Percentiles rank a stretch among this genome's conserved stretches.
Conservation (phyloP, 2,329 filamentous ascomycete genomes). For the Fusarium veterinarium region DNA sequence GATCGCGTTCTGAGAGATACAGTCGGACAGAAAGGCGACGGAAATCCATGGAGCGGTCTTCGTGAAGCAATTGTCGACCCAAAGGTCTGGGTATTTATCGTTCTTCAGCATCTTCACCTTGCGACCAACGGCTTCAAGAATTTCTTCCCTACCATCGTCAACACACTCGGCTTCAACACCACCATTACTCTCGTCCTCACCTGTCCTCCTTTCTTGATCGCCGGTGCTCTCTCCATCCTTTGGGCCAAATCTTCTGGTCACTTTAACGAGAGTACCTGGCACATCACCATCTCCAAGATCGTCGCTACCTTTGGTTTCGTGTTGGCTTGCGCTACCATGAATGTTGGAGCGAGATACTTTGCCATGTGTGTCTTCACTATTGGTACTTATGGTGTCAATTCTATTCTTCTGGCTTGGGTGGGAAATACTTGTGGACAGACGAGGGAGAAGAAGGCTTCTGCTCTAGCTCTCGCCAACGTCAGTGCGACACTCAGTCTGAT, state of each 20-base stretch:
- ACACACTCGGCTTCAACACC: constrained; percentile 58
- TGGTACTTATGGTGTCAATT: constrained; percentile 53
- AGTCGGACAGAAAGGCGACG: constrained; percentile 32
- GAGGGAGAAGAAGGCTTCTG: constrained; percentile 60
- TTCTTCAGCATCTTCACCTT: constrained; percentile 31
- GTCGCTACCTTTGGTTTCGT: constrained; percentile 50
- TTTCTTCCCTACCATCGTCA: constrained; percentile 53
- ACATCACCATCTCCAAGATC: constrained; percentile 48
- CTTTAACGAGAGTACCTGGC: constrained; percentile 38
- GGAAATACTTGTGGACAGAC: constrained; percentile 56
- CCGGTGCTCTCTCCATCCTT: constrained; percentile 44
- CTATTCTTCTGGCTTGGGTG: constrained; percentile 59
- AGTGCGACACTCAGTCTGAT: constrained; percentile 35
- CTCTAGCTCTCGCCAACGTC: constrained; percentile 49
- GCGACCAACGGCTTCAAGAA: constrained; percentile 49
- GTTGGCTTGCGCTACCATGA: constrained; percentile 43
- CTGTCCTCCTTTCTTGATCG: constrained; percentile 61
- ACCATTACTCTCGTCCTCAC: constrained; percentile 63
- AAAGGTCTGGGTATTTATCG: constrained; percentile 44
- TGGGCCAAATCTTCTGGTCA: constrained; percentile 38
- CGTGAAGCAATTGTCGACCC: constrained; percentile 37
- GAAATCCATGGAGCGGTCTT: constrained; percentile 16
- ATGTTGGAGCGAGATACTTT: constrained; percentile 38
- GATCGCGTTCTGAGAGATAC: constrained; percentile 50
- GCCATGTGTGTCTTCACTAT: constrained; percentile 54